phyloP scores from a whole-genome alignment of 768 basidiomycete genomes.

The Kwoniella shandongensis region DNA sequence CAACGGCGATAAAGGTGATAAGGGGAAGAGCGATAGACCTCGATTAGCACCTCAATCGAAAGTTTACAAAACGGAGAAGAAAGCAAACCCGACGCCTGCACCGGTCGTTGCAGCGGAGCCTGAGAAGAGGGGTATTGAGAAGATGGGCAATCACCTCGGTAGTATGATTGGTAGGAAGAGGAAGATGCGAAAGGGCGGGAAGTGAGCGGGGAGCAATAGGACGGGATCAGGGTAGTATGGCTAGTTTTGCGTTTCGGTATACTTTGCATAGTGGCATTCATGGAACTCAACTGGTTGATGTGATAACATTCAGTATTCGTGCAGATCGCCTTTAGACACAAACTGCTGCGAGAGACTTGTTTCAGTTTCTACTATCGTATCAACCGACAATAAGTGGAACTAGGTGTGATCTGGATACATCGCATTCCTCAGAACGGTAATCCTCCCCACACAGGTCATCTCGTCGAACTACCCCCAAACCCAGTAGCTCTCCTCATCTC shows the following conservation, averaged over 20 bases:
- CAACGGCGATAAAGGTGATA: slow-evolving; percentile 17
- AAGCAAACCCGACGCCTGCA: slow-evolving; percentile 39
- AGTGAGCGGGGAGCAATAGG: slow-evolving; percentile 6
- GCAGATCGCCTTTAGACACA: background rate
- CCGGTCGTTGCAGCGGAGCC: slow-evolving; percentile 5
- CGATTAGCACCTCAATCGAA: too few relatives aligned
- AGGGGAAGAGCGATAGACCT: background rate
- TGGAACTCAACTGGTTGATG: too few relatives aligned
- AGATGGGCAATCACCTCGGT: slow-evolving; percentile 60
- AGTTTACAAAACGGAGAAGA: slow-evolving; percentile 50
- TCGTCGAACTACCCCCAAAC: slow-evolving; percentile 71
- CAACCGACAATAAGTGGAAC: too few relatives aligned
- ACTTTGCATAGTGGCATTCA: background rate
- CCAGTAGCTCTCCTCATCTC: slow-evolving; percentile 71
- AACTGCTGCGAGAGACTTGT: too few relatives aligned
- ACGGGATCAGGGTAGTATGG: too few relatives aligned
- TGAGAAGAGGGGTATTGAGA: slow-evolving; percentile 44
- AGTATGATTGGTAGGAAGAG: slow-evolving; percentile 78
- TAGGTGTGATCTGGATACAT: too few relatives aligned
- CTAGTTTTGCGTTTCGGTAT: background rate
- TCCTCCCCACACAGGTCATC: too few relatives aligned
- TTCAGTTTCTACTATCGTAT: too few relatives aligned
- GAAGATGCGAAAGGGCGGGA: slow-evolving; percentile 60
- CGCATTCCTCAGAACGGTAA: too few relatives aligned
- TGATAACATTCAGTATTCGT: too few relatives aligned